phyloP scores from a whole-genome alignment of 2,329 filamentous ascomycete species.

The Fusarium albidum region DNA sequence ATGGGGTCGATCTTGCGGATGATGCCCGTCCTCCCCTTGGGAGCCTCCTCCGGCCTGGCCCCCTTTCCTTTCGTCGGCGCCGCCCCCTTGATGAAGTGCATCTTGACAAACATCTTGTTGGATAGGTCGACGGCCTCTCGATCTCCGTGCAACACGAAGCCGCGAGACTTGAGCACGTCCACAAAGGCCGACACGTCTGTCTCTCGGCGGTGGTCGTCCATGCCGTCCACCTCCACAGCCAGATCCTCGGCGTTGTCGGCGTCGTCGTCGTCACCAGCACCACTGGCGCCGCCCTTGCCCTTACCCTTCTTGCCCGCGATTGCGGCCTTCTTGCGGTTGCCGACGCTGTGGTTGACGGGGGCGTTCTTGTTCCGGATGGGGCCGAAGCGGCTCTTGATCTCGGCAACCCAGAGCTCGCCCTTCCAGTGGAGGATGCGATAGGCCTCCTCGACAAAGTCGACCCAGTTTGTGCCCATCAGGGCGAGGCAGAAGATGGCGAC shows the following conservation, averaged over 20 bases:
- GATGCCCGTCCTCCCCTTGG: conserved; percentile 62
- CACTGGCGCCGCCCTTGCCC: conserved; percentile 52
- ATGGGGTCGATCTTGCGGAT: conserved; percentile 61
- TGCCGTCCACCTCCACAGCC: conserved; percentile 76
- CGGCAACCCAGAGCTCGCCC: conserved; percentile 95
- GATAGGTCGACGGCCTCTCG: conserved; percentile 75
- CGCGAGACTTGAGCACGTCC: conserved; percentile 79
- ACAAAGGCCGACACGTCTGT: conserved; percentile 91
- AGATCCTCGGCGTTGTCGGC: conserved; percentile 63
- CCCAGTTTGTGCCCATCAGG: conserved; percentile 99
- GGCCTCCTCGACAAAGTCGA: conserved; percentile 94
- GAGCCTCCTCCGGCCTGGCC: conserved; percentile 65
- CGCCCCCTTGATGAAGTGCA: conserved; percentile 91
- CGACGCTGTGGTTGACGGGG: conserved; percentile 74
- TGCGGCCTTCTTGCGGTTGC: conserved; percentile 65
- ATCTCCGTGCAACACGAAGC: conserved; percentile 81
- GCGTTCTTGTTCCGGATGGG: conserved; percentile 49
- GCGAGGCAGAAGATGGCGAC: conserved; percentile 95
- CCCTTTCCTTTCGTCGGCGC: conserved; percentile 80
- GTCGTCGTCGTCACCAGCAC: too few relatives aligned
- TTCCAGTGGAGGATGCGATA: conserved; percentile 91
- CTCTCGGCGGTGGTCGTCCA: conserved; percentile 69
- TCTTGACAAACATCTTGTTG: conserved; percentile 99
- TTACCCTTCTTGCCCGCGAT: conserved; percentile 57
- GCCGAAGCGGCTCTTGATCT: conserved; percentile 91